A percentile compares a stretch with the other conserved stretches of the same genome.
These are phyloP conservation scores for Dactylellina drechsleri DNA, from an alignment of 2,329 filamentous ascomycete species.

Conservation along the genomic window DNA sequence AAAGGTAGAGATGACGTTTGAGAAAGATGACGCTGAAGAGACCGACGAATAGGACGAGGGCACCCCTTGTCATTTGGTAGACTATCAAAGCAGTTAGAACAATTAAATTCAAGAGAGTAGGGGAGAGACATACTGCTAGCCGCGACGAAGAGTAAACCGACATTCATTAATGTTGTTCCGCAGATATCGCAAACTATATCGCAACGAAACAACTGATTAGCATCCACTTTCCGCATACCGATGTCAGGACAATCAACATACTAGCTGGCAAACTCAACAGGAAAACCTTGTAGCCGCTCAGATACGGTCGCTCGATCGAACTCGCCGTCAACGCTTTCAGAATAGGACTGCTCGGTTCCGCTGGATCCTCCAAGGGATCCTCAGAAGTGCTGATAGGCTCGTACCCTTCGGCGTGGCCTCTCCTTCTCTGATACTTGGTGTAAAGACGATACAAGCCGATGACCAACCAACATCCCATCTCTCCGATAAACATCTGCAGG, in stretches of 20 bases:
- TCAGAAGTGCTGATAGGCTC: slow-evolving; percentile 68
- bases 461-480: slow-evolving; percentile 95
- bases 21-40: slow-evolving; percentile 94
- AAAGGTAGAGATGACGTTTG: slow-evolving; percentile 78
- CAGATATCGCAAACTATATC: slow-evolving; percentile 82
- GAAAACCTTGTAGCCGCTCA: slow-evolving; percentile 76
- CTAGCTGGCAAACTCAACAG: slow-evolving; percentile 81
- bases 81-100: slow-evolving; percentile 61
- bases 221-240: slow-evolving; percentile 1
- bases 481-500: slow-evolving; percentile 96
- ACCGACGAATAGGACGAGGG: slow-evolving; percentile 93
- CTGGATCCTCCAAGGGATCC: slow-evolving; percentile 64
- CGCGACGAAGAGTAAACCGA: slow-evolving; percentile 89
- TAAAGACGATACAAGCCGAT: slow-evolving; percentile 76
- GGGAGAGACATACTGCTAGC: slow-evolving; percentile 70
- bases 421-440: slow-evolving; percentile 58
- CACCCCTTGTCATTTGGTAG: slow-evolving; percentile 98
- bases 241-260: slow-evolving; percentile 14
- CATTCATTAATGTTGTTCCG: slow-evolving; percentile 97
- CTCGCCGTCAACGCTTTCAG: slow-evolving; percentile 68
- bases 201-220: slow-evolving; percentile 10
- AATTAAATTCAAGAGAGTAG: background rate
- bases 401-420: slow-evolving; percentile 72
- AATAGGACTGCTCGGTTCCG: slow-evolving; percentile 64
- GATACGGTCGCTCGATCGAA: slow-evolving; percentile 68